Evolutionary conservation across 768 basidiomycete genomes (phyloP).

Genomic region (Kwoniella botswanensis): DNA sequence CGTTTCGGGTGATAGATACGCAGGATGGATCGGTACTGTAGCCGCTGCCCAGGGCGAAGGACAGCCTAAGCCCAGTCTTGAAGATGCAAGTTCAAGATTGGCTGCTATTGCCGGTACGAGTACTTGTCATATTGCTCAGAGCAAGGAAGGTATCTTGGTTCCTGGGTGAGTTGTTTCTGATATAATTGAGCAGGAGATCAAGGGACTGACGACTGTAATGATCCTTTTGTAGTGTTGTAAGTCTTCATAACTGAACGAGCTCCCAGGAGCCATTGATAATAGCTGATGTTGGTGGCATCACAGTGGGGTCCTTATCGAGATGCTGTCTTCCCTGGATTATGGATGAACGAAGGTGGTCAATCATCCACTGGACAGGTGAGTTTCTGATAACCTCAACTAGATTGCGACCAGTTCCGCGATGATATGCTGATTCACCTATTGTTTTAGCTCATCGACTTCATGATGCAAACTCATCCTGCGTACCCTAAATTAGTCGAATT

Average conservation of each 20-base stretch:
- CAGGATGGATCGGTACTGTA: conserved; percentile 96
- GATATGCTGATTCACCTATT: not conserved
- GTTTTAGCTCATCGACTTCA: conserved; percentile 84
- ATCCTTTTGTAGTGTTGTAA: conserved; percentile 28
- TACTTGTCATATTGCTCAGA: conserved; percentile 94
- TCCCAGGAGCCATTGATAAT: no score
- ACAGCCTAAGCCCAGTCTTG: conserved; percentile 65
- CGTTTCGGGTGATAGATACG: conserved; percentile 62
- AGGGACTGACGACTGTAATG: not conserved
- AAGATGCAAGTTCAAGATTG: conserved; percentile 78
- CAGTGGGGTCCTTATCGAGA: conserved; percentile 65
- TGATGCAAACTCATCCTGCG: conserved; percentile 88
- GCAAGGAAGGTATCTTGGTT: conserved; percentile 80
- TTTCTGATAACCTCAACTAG: not conserved
- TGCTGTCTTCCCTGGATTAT: conserved; percentile 89
- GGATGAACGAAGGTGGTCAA: conserved; percentile 99
- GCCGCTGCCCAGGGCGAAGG: conserved; percentile 70
- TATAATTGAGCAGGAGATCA: not conserved
- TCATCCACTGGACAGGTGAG: conserved; percentile 92
- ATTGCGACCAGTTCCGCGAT: not conserved
- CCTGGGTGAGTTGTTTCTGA: conserved; percentile 62
- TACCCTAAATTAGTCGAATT: conserved; percentile 71
- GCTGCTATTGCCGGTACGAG: conserved; percentile 95
- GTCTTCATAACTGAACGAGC: no score
- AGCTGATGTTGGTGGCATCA: not conserved